phyloP scores from a whole-genome alignment of 2,329 filamentous ascomycete species.

The Nectriaceae sp. region DNA sequence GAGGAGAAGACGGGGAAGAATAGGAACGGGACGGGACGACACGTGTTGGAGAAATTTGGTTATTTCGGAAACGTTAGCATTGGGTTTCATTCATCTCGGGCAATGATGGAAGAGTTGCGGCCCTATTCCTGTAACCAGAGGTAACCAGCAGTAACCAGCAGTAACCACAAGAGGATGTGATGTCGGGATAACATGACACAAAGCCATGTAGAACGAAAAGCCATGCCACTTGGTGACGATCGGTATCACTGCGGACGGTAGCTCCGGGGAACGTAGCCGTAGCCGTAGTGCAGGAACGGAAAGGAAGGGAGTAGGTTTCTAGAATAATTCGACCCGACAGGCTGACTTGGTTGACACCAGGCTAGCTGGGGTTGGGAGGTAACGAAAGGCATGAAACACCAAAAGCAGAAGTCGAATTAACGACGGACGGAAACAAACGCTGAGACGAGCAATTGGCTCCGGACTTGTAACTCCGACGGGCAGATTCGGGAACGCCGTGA shows the following conservation, averaged over 20 bases:
- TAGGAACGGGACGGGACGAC: neutral
- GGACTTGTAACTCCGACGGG: neutral
- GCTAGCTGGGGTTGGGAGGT: neutral
- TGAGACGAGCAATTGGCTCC: neutral
- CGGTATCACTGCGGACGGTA: neutral
- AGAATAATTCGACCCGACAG: slow-evolving; percentile 21
- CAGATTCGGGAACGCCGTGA: neutral
- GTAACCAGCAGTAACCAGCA: neutral
- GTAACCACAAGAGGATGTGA: no score
- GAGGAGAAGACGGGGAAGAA: slow-evolving; percentile 1
- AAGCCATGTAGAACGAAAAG: neutral
- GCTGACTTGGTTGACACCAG: slow-evolving; percentile 2
- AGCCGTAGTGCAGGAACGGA: neutral
- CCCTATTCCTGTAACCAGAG: neutral
- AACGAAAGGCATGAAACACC: neutral
- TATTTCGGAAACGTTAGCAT: slow-evolving; percentile 11
- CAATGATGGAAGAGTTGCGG: neutral
- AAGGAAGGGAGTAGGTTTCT: slow-evolving; percentile 11
- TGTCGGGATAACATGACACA: neutral
- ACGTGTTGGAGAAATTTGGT: slow-evolving; percentile 8
- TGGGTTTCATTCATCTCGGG: slow-evolving; percentile 2
- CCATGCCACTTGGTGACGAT: neutral
- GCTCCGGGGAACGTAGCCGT: neutral
- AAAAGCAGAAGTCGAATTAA: slow-evolving; percentile 6
- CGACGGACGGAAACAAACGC: neutral